These are phyloP conservation scores for Aspergillus quadricinctus DNA, from an alignment of 2,329 filamentous ascomycete species.

Conservation along the genomic window DNA sequence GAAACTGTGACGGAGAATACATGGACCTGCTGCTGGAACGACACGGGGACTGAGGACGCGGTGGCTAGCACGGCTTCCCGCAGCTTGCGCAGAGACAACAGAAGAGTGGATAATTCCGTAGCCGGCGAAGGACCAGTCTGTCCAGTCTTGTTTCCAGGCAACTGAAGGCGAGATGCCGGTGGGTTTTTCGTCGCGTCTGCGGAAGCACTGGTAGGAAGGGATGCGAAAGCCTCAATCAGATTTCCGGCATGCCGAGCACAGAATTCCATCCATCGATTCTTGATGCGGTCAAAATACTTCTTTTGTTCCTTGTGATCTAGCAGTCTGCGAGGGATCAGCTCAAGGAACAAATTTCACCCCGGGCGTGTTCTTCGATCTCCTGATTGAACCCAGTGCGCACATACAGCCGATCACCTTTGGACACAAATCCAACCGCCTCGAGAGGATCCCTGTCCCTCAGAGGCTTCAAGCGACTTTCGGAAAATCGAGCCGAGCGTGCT, in stretches of 20 bases:
- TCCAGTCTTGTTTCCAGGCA: conserved; percentile 17
- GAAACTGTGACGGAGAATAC: conserved; percentile 84
- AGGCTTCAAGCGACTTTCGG: conserved; percentile 59
- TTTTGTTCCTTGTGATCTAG: conserved; percentile 76
- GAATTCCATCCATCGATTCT: conserved; percentile 84
- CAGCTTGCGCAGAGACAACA: conserved; percentile 84
- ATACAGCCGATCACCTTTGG: conserved; percentile 84
- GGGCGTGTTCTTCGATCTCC: not conserved
- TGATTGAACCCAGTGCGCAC: conserved; percentile 1
- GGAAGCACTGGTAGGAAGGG: conserved; percentile 46
- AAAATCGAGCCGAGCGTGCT: conserved; percentile 18
- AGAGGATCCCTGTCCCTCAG: conserved; percentile 76
- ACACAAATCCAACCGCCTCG: conserved; percentile 77
- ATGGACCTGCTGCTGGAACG: conserved; percentile 84
- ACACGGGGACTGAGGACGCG: conserved; percentile 67
- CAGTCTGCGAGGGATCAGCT: conserved; percentile 48
- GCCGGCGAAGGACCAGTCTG: conserved; percentile 42
- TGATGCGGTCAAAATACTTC: conserved; percentile 79
- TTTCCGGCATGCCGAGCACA: conserved; percentile 72
- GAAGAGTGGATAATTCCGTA: conserved; percentile 66
- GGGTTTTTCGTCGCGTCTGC: conserved; percentile 38
- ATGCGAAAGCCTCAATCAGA: conserved; percentile 70
- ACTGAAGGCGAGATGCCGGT: conserved; percentile 25
- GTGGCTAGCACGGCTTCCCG: conserved; percentile 76
- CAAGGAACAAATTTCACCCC: conserved; percentile 3